Evolutionary conservation across 345 rosid genomes (phyloP), one percentile per base, ranked within the genome.

Genomic region (Mercurialis annua): DNA sequence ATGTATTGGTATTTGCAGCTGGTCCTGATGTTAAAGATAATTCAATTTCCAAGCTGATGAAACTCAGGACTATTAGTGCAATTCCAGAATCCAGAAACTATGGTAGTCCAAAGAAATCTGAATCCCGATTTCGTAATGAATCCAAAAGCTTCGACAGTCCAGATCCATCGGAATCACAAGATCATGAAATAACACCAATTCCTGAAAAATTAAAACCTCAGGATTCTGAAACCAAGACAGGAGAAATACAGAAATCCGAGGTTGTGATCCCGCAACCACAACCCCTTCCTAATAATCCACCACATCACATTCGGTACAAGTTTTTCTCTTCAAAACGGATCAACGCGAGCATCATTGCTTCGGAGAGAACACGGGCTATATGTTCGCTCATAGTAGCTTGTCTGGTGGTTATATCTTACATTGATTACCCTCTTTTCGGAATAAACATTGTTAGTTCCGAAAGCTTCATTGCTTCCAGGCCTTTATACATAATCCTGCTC

Each of bases 401-500:
- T 15, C 62, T 83, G 26, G 95, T 86, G 44, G 82, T 90, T 47
- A 62, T 87, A 18, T 77, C 86, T 26, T 71, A 78, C 24, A 66
- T 71, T 44, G 71, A 77, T 58, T 77, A 73, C 73, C 82, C 85
- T 40, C 12, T 81, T 18, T 38, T 84, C 57, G 80, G 82, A 64
- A 21, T 66, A 18, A 71, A 73, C 58, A 62, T 79, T 17, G 67
- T 68, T 20, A 84, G 79, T 54, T 77, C 83, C 1, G 68, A 70
- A 10, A 80, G 78, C 66, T 54, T 82, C 53, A 53, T 83, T 67
- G 79, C 78, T 64, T 68, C 80, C 43, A 82, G 85, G 77, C 94
- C 98, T 14, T 70, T 92, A 64, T 89, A 78, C 78, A 76, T 85
- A n/a, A 70, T 89, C 44, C 58, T 92, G 40, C 71, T 87, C 33